Base-by-base conservation (phyloP, 495 filamentous ascomycete species). In the Podospora pseudoanserina region DNA sequence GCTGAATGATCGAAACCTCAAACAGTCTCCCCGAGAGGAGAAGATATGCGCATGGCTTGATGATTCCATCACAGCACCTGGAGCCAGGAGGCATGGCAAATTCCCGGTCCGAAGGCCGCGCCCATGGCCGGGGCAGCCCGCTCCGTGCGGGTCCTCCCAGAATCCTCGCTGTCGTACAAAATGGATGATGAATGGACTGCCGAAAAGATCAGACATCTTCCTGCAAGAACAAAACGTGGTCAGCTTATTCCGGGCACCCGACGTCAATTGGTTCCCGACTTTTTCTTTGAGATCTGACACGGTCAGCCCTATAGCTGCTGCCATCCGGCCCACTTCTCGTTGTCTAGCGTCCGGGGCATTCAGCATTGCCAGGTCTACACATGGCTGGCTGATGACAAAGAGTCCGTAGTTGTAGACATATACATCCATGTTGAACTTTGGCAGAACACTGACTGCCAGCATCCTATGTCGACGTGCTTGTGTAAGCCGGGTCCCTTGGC, bases 1-100 rank as follows among this genome's bases (percentile, higher is more conserved):
- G 65, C 64, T 65, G 54, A 65, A 65, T 15, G 18, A 28, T 34
- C 23, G 23, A 49, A 28, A 30, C 20, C 64, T 32, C 27, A 30
- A 32, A 49, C 9, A 49, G 39, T 49, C 39, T 49, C 13, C 1
- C 54, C 16, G 9, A 27, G 64, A 65, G 56, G 53, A 11, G 34
- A 5, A 39, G 34, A 39, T 39, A 39, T 39, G 5, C 11, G 34
- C 34, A 11, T 49, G 13, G 39, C 39, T 11, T 49, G 39, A 13
- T 11, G 39, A 5, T 18, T 18, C 23, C 23, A 23, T 23, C 39
- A 49, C 39, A 49, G 9, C 39, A 49, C 13, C 7, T 49, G 39
- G 39, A 16, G 39, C 39, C 39, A 11, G 9, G 13, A 49, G 39
- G 39, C 39, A 49, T 49, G 39, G 39, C 39, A 49, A 11, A 49